Evolutionary conservation across 257 asterid species (phyloP).

Genomic region (Solanum tarapatanum): DNA sequence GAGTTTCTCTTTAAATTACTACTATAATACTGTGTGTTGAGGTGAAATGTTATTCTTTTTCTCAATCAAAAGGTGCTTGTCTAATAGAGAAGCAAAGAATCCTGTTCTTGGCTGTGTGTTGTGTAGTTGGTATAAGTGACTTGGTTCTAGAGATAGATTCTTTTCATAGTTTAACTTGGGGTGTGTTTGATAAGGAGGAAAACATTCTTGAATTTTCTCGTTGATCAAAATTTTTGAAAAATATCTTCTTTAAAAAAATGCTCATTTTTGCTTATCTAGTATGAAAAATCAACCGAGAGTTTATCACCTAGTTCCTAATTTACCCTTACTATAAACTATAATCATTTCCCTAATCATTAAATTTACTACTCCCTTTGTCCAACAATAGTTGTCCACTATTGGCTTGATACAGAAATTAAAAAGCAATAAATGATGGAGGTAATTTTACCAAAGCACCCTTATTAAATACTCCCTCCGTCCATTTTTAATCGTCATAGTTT

Average conservation of each 20-base stretch:
- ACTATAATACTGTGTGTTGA: background rate
- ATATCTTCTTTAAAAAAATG: background rate
- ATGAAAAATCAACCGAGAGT: too few relatives aligned
- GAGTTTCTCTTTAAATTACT: background rate
- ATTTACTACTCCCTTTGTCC: too few relatives aligned
- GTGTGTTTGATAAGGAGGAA: background rate
- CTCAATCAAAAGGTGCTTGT: constrained; percentile 4
- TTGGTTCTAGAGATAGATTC: background rate
- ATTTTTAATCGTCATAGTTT: too few relatives aligned
- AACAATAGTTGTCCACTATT: too few relatives aligned
- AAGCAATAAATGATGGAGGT: too few relatives aligned
- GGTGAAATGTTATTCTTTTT: background rate
- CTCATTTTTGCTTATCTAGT: too few relatives aligned
- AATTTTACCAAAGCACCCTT: too few relatives aligned
- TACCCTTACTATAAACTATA: too few relatives aligned
- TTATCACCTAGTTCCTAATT: too few relatives aligned
- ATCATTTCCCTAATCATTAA: too few relatives aligned
- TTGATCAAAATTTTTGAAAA: background rate
- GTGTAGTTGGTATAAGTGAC: background rate
- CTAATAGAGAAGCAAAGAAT: constrained; percentile 30
- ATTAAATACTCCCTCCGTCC: too few relatives aligned
- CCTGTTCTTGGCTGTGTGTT: constrained; percentile 13
- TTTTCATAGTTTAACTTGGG: background rate
- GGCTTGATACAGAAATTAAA: too few relatives aligned
- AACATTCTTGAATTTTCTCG: background rate